Evolutionary conservation across 192 early-diverging fungal species (phyloP), one percentile per base, ranked within the genome.

Genomic region (Haplosporangium gracile): DNA sequence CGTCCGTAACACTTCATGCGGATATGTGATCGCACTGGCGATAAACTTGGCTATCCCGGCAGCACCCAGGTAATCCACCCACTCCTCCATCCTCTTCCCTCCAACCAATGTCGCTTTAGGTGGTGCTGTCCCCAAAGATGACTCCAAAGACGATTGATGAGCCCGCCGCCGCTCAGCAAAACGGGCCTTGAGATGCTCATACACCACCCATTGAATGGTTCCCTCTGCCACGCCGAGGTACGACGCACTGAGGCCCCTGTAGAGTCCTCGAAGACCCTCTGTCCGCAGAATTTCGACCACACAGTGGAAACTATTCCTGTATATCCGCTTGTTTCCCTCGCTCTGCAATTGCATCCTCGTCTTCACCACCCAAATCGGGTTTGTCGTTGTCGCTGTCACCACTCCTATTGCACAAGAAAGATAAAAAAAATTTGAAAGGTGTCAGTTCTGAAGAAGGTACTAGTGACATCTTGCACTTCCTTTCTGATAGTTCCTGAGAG

Each of bases 341-440:
- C 88, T 79, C 83, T 96, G 95, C 65, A 99, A 85, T 86, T 99
- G 98, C 92, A 99, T 95, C 68, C 98, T 89, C 0, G 98, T 99
- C 81, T 99, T 99, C 42, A 99, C 93, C 70, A 99, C 92, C 98
- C 98, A 99, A 34, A 99, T 99, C 0, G 98, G 98, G 79, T 97
- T 98, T 0, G 98, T 98, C 29, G 89, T 90, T 2, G 95, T 93
- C 0, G 96, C 95, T 13, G 95, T 97, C 9, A 95, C 91, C 36
- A 96, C 88, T 20, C 93, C 60, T 65, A 65, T 32, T 29, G 26
- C 60, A 32, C 26, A 32, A 34, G n/a, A n/a, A 32, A 13, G 10
- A 13, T 29, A 13, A 36, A 24, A 57, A n/a, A 57, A 22, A 5
- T 5, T 36, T 36, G 36, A 36, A 2, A 2, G 24, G 22, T 3